These are phyloP conservation scores for Elaeis guineensis DNA, from an alignment of 176 grass and related monocot species.

Conservation along the genomic window DNA sequence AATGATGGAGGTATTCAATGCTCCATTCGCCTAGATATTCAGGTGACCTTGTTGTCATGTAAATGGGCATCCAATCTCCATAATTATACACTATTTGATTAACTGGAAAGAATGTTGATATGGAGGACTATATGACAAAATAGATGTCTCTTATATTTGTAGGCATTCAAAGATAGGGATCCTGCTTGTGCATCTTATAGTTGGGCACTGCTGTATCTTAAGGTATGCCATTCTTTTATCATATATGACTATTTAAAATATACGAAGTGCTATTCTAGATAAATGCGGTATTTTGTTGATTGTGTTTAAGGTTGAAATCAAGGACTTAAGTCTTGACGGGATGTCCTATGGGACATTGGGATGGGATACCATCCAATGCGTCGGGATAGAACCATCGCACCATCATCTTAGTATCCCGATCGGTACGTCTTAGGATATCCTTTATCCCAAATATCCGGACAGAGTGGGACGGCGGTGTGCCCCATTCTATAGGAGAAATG, in stretches of 20 bases:
- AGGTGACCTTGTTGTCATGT: slow-evolving; percentile 35
- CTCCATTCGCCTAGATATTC: slow-evolving; percentile 91
- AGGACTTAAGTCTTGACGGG: too few relatives aligned
- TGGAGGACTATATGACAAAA: background rate
- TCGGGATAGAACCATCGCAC: too few relatives aligned
- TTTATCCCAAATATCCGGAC: too few relatives aligned
- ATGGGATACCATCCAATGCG: too few relatives aligned
- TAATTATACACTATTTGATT: background rate
- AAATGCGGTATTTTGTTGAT: background rate
- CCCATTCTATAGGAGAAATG: too few relatives aligned
- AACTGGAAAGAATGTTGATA: background rate
- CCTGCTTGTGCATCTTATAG: slow-evolving; percentile 91
- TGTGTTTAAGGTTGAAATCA: background rate
- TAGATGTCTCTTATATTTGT: slow-evolving; percentile 21
- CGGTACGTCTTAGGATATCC: too few relatives aligned
- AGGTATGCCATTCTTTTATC: slow-evolving; percentile 34
- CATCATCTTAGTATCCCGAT: too few relatives aligned
- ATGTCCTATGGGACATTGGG: too few relatives aligned
- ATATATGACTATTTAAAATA: background rate
- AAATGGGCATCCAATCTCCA: slow-evolving; percentile 7
- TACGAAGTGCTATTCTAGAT: too few relatives aligned
- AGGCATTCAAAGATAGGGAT: slow-evolving; percentile 97
- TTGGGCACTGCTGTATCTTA: slow-evolving; percentile 88
- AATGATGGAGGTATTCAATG: slow-evolving; percentile 61
- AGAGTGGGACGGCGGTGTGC: too few relatives aligned